Evolutionary conservation across 306 rosid genomes (phyloP).

Genomic region (Gillenia trifoliata): DNA sequence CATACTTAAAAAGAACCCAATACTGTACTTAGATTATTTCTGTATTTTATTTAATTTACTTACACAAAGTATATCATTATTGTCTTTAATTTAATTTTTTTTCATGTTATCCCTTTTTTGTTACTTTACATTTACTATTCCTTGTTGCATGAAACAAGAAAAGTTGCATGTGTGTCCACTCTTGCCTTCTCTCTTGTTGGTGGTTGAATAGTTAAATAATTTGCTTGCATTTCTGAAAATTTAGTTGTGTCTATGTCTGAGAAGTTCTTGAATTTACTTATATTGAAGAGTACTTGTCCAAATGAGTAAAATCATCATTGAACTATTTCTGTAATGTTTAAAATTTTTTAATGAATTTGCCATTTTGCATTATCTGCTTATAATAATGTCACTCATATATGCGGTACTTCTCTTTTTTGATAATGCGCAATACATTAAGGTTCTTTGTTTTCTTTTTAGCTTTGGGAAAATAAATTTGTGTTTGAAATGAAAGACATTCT

Average conservation of each 20-base stretch:
- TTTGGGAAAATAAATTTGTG: too few relatives aligned
- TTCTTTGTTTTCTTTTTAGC: neutral
- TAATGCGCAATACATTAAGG: neutral
- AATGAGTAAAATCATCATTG: neutral
- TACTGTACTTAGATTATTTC: neutral
- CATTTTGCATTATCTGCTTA: neutral
- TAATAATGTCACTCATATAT: neutral
- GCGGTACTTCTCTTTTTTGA: neutral
- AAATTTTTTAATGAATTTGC: neutral
- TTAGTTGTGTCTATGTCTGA: neutral
- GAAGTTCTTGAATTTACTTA: neutral
- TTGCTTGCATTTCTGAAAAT: neutral
- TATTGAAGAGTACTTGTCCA: neutral
- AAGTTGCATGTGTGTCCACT: neutral
- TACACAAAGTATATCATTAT: neutral
- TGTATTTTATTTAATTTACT: neutral
- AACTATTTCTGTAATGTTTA: neutral
- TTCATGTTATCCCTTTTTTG: neutral
- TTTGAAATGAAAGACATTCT: neutral
- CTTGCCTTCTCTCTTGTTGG: neutral
- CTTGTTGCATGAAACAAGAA: neutral
- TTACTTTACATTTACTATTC: neutral
- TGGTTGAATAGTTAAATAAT: neutral
- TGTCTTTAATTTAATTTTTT: neutral
- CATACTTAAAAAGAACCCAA: neutral